A percentile compares a stretch with the other conserved stretches of the same genome.
Evolutionary conservation across 148 eudicot genomes (phyloP).

Genomic region (Rhododendron henanense): DNA sequence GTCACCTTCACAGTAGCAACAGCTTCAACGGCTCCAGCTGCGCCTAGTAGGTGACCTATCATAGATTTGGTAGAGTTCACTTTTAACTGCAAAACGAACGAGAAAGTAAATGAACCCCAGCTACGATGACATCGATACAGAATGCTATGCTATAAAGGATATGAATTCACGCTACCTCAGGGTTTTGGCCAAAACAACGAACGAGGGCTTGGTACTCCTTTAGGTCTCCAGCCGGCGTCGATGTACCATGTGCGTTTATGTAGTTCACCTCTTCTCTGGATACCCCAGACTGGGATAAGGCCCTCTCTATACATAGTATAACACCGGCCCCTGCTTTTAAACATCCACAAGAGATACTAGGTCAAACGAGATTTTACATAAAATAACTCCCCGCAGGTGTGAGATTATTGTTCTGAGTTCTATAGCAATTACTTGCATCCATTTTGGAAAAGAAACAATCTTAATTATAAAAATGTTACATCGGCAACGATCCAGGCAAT

Average conservation of each 20-base stretch:
- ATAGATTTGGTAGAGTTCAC: constrained; percentile 93
- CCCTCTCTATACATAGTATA: constrained; percentile 79
- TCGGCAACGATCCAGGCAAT: background rate
- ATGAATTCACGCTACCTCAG: constrained; percentile 45
- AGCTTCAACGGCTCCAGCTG: constrained; percentile 97
- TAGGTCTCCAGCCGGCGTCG: constrained; percentile 87
- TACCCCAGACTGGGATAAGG: constrained; percentile 73
- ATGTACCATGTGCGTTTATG: constrained; percentile 96
- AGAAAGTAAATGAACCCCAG: background rate
- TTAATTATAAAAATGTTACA: background rate
- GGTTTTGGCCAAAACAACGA: constrained; percentile 79
- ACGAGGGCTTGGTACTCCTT: constrained; percentile 87
- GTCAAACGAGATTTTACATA: background rate
- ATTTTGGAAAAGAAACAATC: background rate
- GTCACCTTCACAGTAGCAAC: constrained; percentile 91
- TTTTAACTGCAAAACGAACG: constrained; percentile 44
- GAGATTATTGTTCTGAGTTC: background rate
- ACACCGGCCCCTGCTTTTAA: constrained; percentile 64
- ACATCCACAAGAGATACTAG: background rate
- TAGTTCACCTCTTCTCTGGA: constrained; percentile 90
- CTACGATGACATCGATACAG: background rate
- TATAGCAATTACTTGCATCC: background rate
- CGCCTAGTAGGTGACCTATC: constrained; percentile 96
- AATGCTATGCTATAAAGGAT: background rate
- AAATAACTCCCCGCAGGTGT: background rate